These are phyloP conservation scores for Trichocladium antarcticum DNA, from an alignment of 495 filamentous ascomycete species.

Conservation along the genomic window DNA sequence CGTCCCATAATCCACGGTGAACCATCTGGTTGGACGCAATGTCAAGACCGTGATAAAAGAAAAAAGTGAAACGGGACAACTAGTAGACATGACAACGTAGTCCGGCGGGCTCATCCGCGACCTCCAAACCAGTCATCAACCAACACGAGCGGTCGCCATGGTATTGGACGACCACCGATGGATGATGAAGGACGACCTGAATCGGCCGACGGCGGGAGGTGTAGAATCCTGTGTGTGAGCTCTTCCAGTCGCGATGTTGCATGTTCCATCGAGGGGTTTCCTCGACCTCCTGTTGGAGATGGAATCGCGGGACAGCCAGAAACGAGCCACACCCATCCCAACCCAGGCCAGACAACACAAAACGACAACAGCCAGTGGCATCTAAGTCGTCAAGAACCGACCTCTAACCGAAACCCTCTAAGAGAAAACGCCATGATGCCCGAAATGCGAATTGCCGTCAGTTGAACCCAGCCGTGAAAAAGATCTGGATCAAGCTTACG, in stretches of 20 bases:
- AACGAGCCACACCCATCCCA: background rate
- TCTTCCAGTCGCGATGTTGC: background rate
- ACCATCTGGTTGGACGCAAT: background rate
- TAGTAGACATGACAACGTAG: no score
- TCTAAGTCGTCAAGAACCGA: slow-evolving; percentile 11
- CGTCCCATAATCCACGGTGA: background rate
- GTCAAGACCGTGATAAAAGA: background rate
- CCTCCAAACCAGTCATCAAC: background rate
- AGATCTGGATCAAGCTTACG: background rate
- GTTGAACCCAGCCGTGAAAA: slow-evolving; percentile 1
- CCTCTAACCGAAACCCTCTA: slow-evolving; percentile 16
- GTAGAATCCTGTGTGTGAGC: background rate
- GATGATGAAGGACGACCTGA: background rate
- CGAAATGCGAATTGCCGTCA: slow-evolving; percentile 7
- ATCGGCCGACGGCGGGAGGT: background rate
- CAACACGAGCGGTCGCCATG: background rate
- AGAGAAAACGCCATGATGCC: slow-evolving; percentile 12
- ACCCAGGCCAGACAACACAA: background rate
- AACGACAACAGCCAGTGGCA: slow-evolving; percentile 1
- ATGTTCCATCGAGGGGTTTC: background rate
- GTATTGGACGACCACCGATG: background rate
- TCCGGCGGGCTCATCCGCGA: background rate
- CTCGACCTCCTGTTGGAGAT: background rate
- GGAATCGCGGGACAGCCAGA: background rate
- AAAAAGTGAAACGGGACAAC: background rate